Conservation (phyloP, 1,284 basidiomycete species). For the Trametes hirsuta region DNA sequence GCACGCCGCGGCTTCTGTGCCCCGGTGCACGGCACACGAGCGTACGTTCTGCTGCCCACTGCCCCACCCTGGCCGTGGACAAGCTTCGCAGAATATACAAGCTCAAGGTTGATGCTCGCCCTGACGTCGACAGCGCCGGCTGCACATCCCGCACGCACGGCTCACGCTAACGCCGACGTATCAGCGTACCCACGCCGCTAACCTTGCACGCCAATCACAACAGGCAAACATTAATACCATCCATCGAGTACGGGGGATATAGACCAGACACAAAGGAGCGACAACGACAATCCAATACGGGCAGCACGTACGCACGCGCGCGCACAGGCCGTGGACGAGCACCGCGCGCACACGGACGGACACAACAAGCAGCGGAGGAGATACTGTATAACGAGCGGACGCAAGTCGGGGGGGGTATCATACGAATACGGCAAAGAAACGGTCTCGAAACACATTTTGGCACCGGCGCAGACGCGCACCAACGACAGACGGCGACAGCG, state of each 20-base stretch:
- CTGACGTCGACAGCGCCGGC: no score
- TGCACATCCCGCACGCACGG: background rate
- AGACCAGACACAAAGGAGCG: constrained; percentile 10
- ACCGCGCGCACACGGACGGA: background rate
- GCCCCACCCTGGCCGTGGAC: no score
- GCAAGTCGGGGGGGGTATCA: constrained; percentile 25
- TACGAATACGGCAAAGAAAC: constrained; percentile 1
- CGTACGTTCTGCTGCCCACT: no score
- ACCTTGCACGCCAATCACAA: background rate
- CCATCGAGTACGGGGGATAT: constrained; percentile 12
- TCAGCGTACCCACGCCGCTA: background rate
- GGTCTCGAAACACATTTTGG: constrained; percentile 12
- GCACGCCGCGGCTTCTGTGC: no score
- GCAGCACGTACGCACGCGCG: background rate
- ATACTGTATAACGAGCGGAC: constrained; percentile 23
- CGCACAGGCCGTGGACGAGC: background rate
- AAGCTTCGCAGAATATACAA: no score
- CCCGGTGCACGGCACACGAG: no score
- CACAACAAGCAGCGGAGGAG: background rate
- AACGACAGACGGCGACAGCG: background rate
- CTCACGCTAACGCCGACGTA: background rate
- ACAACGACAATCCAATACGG: constrained; percentile 11
- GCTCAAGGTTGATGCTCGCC: no score
- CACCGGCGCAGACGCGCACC: constrained; percentile 1
- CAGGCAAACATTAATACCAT: constrained; percentile 12